These are phyloP conservation scores for Nosema muscidifuracis DNA, from an alignment of 371 early-diverging fungal genomes.

Conservation along the genomic window DNA sequence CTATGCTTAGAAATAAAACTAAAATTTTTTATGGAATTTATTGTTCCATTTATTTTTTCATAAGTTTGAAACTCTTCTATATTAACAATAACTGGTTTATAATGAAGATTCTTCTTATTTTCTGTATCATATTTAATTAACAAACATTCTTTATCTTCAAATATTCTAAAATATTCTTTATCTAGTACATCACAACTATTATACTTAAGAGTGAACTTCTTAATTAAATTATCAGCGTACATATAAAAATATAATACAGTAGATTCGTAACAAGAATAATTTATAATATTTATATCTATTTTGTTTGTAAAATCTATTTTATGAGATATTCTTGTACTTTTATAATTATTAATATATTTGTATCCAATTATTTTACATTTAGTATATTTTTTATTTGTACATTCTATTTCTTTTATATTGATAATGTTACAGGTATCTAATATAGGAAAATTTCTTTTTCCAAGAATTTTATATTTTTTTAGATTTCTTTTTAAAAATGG, in stretches of 20 bases:
- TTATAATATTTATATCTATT: background rate
- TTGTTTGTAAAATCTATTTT: background rate
- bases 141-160: background rate
- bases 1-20: background rate
- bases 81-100: background rate
- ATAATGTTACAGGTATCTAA: background rate
- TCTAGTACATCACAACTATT: background rate
- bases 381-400: background rate
- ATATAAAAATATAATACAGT: slow-evolving; percentile 1
- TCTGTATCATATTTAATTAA: background rate
- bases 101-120: background rate
- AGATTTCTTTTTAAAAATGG: background rate
- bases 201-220: background rate
- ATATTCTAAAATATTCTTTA: background rate
- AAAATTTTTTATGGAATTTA: background rate
- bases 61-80: background rate
- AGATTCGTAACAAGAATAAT: background rate
- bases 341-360: background rate
- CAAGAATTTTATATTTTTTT: background rate
- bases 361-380: background rate
- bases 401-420: background rate
- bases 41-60: background rate
- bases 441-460: background rate
- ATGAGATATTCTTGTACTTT: background rate
- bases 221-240: background rate